Evolutionary conservation across 768 basidiomycete species (phyloP), one percentile per base, ranked within the genome.

Genomic region (Rhodocollybia butyracea): DNA sequence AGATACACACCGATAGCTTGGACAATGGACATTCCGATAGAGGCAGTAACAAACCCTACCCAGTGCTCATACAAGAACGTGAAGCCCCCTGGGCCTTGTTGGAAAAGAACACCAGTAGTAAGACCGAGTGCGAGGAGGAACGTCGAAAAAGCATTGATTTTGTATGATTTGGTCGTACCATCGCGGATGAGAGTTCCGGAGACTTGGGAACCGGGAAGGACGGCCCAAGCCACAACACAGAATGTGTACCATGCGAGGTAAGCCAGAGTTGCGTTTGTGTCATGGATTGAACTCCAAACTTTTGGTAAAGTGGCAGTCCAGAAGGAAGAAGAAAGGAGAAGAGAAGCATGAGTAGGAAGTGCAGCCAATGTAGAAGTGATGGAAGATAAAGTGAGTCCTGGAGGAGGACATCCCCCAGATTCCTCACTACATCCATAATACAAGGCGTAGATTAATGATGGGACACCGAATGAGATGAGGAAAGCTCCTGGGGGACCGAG

Each of bases 241-340:
- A 88, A 98, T n/a, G 82, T 73, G 70, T 97, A 98, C 95, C 96
- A 99, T 0, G 70, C 91, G 39, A 89, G 66, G 72, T 98, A 98
- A 15, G 88, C 78, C 21, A 84, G 61, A 2, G 81, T 64, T 0
- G 94, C 94, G 55, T 95, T 74, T 0, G 82, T 81, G 63, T 98
- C 94, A n/a, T n/a, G n/a, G n/a, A n/a, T n/a, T n/a, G n/a, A n/a
- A n/a, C n/a, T n/a, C 88, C 91, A 97, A 1, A 97, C 78, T 19
- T 75, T 69, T 42, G 73, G 77, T 87, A 90, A 95, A 1, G 97
- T 78, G 19, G 75, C 69, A 42, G 73, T 77, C 87, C 91, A 95
- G 82, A 83, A 94, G 17, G 72, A 65, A n/a, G n/a, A 5, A 59
- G 61, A 72, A 70, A 5, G 78, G 73, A 85, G 70, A 17, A 73